Conservation (phyloP, 495 filamentous ascomycete genomes). For the Annulohypoxylon moriforme region DNA sequence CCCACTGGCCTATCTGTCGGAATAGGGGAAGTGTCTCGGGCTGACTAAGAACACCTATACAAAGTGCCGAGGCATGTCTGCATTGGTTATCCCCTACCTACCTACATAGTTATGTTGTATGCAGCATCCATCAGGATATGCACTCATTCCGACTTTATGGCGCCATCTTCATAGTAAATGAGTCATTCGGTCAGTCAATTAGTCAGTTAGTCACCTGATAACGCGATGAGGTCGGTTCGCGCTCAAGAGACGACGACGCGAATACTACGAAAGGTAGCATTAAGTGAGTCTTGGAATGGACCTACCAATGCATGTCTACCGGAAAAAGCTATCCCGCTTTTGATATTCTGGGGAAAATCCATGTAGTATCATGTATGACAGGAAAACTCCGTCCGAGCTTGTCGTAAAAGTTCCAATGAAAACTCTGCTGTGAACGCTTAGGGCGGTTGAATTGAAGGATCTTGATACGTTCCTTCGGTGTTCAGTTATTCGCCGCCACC, state of each 20-base stretch:
- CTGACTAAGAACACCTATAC: neutral
- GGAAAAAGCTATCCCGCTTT: neutral
- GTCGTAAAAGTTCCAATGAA: neutral
- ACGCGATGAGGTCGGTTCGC: slow-evolving; percentile 22
- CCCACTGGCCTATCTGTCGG: neutral
- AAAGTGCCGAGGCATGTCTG: neutral
- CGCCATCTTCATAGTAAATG: slow-evolving; percentile 13
- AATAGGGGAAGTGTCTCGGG: neutral
- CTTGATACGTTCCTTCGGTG: neutral
- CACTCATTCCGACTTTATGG: neutral
- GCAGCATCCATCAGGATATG: neutral
- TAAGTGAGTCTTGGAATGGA: neutral
- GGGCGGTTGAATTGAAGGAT: neutral
- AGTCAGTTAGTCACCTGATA: slow-evolving; percentile 45
- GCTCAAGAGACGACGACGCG: slow-evolving; percentile 9
- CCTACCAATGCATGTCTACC: neutral
- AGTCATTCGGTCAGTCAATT: slow-evolving; percentile 13
- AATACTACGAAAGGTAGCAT: neutral
- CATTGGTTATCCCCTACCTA: no score
- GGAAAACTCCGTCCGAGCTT: slow-evolving; percentile 5
- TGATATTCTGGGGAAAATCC: neutral
- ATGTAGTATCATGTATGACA: neutral
- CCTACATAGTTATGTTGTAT: no score
- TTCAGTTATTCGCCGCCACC: neutral
- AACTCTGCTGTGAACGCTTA: slow-evolving; percentile 6